Conservation (phyloP, 441 rosid species). For the Breynia disticha region DNA sequence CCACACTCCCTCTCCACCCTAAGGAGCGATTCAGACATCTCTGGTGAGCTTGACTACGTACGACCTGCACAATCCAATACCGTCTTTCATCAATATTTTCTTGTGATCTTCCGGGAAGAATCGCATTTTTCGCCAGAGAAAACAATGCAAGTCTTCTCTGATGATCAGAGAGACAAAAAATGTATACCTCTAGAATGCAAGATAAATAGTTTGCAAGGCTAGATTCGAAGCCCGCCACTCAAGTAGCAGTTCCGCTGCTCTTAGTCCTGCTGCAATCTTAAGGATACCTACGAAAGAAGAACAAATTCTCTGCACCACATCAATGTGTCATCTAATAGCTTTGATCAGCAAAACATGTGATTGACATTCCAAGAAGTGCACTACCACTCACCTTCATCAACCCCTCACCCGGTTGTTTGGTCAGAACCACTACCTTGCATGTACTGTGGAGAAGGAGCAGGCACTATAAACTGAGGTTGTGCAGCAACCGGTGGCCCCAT, state of each 20-base stretch:
- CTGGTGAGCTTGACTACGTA: conserved; percentile 54
- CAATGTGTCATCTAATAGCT: no score
- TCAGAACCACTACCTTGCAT: conserved; percentile 77
- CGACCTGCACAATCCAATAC: conserved; percentile 40
- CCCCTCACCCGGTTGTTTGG: conserved; percentile 71
- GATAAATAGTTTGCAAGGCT: conserved; percentile 67
- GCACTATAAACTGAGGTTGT: conserved; percentile 59
- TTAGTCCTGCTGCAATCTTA: conserved; percentile 74
- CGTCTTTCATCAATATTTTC: background rate
- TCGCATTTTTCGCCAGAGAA: background rate
- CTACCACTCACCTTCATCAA: conserved; percentile 37
- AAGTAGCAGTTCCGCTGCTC: conserved; percentile 75
- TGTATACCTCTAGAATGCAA: conserved; percentile 78
- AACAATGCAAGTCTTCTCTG: background rate
- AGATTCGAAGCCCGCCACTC: conserved; percentile 76
- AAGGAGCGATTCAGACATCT: conserved; percentile 38
- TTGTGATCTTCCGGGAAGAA: background rate
- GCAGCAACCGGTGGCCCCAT: conserved; percentile 41
- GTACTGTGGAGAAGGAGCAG: conserved; percentile 52
- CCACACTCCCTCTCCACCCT: conserved; percentile 37
- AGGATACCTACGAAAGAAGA: conserved; percentile 35
- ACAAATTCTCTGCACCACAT: no score
- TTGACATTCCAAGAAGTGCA: background rate
- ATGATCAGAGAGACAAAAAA: background rate
- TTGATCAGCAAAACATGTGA: no score